phyloP scores from a whole-genome alignment of 1,284 basidiomycete species.

The Malassezia brasiliensis region DNA sequence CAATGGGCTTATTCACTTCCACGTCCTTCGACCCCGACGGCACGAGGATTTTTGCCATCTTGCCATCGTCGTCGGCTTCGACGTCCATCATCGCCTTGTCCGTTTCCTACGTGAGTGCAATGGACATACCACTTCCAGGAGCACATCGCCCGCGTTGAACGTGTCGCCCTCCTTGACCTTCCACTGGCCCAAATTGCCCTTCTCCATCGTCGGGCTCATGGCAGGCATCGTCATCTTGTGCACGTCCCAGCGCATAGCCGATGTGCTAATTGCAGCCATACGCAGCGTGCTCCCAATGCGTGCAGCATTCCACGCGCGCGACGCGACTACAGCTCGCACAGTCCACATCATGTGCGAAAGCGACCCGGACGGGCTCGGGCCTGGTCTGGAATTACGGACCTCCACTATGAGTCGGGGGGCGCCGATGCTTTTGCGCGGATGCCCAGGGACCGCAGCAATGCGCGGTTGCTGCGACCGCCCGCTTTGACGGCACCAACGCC shows the following conservation, averaged over 20 bases:
- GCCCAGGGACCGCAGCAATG: constrained; percentile 24
- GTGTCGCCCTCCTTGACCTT: constrained; percentile 49
- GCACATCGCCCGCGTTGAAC: constrained; percentile 47
- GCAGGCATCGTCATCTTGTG: constrained; percentile 36
- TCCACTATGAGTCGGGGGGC: not conserved
- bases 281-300: not conserved
- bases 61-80: constrained; percentile 51
- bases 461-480: constrained; percentile 28
- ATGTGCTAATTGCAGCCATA: not conserved
- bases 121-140: constrained; percentile 34
- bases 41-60: constrained; percentile 49
- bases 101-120: constrained; percentile 24
- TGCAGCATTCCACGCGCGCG: not conserved
- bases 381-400: not conserved
- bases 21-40: constrained; percentile 45
- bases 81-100: constrained; percentile 50
- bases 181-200: constrained; percentile 42
- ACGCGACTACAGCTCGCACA: not conserved
- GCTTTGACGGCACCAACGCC: constrained; percentile 37
- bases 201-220: constrained; percentile 47
- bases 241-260: not conserved
- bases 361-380: not conserved
- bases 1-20: constrained; percentile 48
- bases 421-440: not conserved
- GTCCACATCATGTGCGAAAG: not conserved